These are phyloP conservation scores for Lichtheimia ornata DNA, from an alignment of 371 early-diverging fungal genomes.

Conservation along the genomic window DNA sequence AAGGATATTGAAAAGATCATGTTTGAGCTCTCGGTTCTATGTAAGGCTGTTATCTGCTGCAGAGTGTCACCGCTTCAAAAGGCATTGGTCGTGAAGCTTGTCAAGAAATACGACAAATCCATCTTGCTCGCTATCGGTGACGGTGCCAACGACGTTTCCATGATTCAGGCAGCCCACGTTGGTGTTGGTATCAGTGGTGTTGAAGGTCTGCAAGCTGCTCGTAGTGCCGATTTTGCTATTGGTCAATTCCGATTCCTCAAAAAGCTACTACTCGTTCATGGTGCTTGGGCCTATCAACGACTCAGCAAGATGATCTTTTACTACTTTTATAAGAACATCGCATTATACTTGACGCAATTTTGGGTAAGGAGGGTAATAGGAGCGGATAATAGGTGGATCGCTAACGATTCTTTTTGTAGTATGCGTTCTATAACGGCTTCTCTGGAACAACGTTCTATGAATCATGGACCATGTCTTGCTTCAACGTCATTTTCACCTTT, in stretches of 20 bases:
- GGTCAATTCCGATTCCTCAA: constrained; percentile 90
- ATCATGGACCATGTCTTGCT: constrained; percentile 91
- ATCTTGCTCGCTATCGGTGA: constrained; percentile 94
- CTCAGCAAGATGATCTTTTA: constrained; percentile 85
- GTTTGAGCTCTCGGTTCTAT: constrained; percentile 75
- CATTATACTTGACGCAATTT: constrained; percentile 96
- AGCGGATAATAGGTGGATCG: not conserved
- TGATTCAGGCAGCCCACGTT: constrained; percentile 98
- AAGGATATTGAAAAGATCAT: constrained; percentile 72
- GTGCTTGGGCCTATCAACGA: constrained; percentile 92
- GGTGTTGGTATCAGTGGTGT: constrained; percentile 96
- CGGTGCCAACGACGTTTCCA: constrained; percentile 98
- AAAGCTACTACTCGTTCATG: constrained; percentile 91
- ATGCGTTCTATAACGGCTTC: constrained; percentile 87
- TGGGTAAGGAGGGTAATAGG: constrained; percentile 60
- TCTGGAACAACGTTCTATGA: constrained; percentile 93
- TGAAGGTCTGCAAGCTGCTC: constrained; percentile 97
- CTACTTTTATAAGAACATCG: constrained; percentile 97
- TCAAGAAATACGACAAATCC: constrained; percentile 76
- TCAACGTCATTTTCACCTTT: constrained; percentile 90
- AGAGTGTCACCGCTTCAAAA: constrained; percentile 95
- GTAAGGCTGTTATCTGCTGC: constrained; percentile 90
- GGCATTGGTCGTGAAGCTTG: constrained; percentile 89
- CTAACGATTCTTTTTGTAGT: constrained; percentile 43
- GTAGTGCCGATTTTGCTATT: constrained; percentile 96